A percentile compares a stretch with the other conserved stretches of the same genome.
These are phyloP conservation scores for Penicillium sclerotiorum DNA, from an alignment of 2,329 filamentous ascomycete genomes.

Conservation along the genomic window DNA sequence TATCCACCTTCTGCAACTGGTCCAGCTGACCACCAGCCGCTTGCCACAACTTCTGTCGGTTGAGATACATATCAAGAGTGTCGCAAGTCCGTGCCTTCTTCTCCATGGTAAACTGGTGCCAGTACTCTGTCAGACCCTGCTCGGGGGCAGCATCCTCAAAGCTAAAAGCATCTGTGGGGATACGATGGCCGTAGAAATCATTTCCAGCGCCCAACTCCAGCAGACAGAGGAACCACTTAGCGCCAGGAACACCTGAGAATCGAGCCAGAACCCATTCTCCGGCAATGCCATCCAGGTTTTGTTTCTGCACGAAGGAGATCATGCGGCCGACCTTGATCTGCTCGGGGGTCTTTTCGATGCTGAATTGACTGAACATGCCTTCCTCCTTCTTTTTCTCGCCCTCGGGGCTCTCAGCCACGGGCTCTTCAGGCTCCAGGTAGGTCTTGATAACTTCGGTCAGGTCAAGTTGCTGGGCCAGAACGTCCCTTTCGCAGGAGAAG, in stretches of 20 bases:
- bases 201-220: slow-evolving; percentile 11
- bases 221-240: slow-evolving; percentile 19
- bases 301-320: slow-evolving; percentile 18
- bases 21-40: not conserved
- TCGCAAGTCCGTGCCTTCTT: slow-evolving; percentile 17
- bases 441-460: slow-evolving; percentile 2
- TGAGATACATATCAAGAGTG: slow-evolving; percentile 10
- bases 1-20: not conserved
- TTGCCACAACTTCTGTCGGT: slow-evolving; percentile 4
- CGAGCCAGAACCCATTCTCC: slow-evolving; percentile 22
- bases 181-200: slow-evolving; percentile 16
- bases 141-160: slow-evolving; percentile 20
- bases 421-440: not conserved
- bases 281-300: slow-evolving; percentile 15
- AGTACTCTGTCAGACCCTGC: slow-evolving; percentile 17
- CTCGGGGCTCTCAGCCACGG: not conserved
- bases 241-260: slow-evolving; percentile 15
- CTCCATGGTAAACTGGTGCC: slow-evolving; percentile 14
- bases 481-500: not conserved
- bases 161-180: slow-evolving; percentile 17
- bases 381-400: not conserved
- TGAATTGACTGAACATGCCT: not conserved
- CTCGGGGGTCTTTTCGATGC: not conserved
- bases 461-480: not conserved
- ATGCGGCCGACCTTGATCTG: slow-evolving; percentile 16